These are phyloP conservation scores for Chlorella sp. DNA, from an alignment of 139 green algal genomes.

Conservation along the genomic window DNA sequence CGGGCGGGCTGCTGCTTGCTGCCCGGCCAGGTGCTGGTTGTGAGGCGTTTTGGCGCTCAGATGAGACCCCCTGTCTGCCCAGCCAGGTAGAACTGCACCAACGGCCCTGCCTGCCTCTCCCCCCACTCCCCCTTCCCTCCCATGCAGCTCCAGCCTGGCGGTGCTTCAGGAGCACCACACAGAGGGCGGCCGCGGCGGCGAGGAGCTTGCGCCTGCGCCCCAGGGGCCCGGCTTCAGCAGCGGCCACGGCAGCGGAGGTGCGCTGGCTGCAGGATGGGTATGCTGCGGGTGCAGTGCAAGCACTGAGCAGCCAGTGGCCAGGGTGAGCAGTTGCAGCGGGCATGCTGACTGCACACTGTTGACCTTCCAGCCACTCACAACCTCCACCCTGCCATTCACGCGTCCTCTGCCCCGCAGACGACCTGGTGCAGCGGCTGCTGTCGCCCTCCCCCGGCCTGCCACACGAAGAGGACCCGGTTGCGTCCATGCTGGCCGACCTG, in stretches of 20 bases:
- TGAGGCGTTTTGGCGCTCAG: too few relatives aligned
- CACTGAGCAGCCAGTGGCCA: too few relatives aligned
- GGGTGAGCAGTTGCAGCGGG: too few relatives aligned
- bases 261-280: not conserved
- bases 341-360: too few relatives aligned
- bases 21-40: too few relatives aligned
- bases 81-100: too few relatives aligned
- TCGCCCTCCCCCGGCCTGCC: not conserved
- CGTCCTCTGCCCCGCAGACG: constrained; percentile 5
- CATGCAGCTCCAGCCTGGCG: constrained; percentile 32
- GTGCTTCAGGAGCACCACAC: constrained; percentile 7
- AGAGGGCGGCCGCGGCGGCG: not conserved
- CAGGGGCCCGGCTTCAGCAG: too few relatives aligned
- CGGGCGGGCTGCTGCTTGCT: too few relatives aligned
- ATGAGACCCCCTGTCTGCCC: too few relatives aligned
- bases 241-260: not conserved
- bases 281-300: too few relatives aligned
- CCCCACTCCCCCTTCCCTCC: not conserved
- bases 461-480: not conserved
- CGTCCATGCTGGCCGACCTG: not conserved
- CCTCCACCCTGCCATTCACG: not conserved
- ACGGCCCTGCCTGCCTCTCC: not conserved
- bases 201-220: not conserved
- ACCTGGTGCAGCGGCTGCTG: constrained; percentile 37
- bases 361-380: too few relatives aligned